Conservation (phyloP, 139 green algal species). For the Volvox reticuliferus region DNA sequence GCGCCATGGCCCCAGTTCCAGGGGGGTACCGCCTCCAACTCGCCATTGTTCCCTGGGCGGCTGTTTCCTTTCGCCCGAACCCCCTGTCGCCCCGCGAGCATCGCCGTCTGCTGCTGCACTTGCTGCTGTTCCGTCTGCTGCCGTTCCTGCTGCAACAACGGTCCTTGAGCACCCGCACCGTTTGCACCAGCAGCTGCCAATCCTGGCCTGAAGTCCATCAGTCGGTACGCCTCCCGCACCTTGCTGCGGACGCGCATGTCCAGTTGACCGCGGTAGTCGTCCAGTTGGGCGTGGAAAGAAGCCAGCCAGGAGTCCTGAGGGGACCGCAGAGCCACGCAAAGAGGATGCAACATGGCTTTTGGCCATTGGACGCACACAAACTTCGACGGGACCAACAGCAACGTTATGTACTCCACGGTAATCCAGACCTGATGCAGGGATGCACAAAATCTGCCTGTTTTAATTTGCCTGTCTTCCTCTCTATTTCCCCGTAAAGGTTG, state of each 20-base stretch:
- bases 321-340: no score
- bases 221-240: constrained; percentile 31
- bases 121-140: background rate
- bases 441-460: no score
- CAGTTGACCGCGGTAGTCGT: constrained; percentile 2
- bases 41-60: no score
- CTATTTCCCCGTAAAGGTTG: no score
- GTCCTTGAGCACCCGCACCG: background rate
- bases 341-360: background rate
- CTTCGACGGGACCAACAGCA: no score
- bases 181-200: background rate
- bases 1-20: no score
- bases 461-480: no score
- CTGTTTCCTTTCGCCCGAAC: no score
- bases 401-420: no score
- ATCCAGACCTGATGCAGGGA: no score
- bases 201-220: background rate
- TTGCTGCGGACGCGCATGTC: constrained; percentile 29
- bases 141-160: background rate
- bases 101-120: background rate
- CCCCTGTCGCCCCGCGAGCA: no score
- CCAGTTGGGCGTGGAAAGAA: constrained; percentile 21
- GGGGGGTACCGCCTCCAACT: no score
- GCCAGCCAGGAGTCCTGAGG: constrained; percentile 22
- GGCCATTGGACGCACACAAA: background rate